Evolutionary conservation across 2,329 filamentous ascomycete species (phyloP), one percentile per base, ranked within the genome.

Genomic region (Verruconis gallopava): DNA sequence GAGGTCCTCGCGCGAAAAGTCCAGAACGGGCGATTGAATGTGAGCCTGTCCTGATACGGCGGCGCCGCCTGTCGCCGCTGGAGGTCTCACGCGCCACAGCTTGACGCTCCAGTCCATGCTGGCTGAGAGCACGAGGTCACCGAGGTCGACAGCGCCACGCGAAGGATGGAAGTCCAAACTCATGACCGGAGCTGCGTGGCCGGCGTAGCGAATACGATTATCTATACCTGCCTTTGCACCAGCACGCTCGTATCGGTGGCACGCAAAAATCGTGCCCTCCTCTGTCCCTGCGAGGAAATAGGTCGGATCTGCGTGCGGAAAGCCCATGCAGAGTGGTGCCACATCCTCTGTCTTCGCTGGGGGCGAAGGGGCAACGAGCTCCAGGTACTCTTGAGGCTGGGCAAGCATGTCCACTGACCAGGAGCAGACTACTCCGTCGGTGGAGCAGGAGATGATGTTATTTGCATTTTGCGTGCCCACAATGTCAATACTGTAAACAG

Each of bases 321-420:
- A 98, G 13, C 85, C 84, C 64, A 98, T 83, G 60, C 84, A 93
- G 1, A 85, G 94, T 2, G 93, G 91, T 42, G 86, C 86, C 38
- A 98, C 78, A 54, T 98, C 91, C 62, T 98, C 93, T 3, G 86
- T 89, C 51, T 84, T 80, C 4, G 65, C 60, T 4, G 89, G 85
- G 13, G 79, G 78, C 3, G 79, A 78, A 3, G 89, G 89, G 2
- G 86, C 84, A 46, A 79, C 81, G 11, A 98, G 72, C 54, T 93
- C 85, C 33, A 98, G 75, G 43, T 86, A 80, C 65, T 98, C 91
- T 62, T 96, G 89, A 1, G 91, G 91, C 60, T 95, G 85, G 1
- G 89, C 85, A 46, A 98, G 82, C 77, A 98, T 96, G 60, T 98
- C 93, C 49, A 95, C 85, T 43, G 84, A 88, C 91, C 91, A 98